phyloP scores from a whole-genome alignment of 1,139 yeast genomes.

The Hyphopichia buzzinii region DNA sequence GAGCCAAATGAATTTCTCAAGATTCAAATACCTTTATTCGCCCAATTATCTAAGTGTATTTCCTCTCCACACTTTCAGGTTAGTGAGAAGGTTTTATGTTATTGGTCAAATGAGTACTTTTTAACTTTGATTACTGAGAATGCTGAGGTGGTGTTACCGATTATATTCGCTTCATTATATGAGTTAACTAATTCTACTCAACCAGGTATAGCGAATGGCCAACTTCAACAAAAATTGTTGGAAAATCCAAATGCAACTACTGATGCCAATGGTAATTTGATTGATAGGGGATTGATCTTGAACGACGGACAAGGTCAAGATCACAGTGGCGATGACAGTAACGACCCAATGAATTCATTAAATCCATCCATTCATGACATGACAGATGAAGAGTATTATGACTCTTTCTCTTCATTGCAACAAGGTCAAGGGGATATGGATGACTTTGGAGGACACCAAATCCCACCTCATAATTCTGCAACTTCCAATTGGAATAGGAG shows the following conservation, averaged over 20 bases:
- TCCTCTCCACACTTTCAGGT: constrained; percentile 97
- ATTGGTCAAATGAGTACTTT: constrained; percentile 94
- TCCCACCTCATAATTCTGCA: constrained; percentile 47
- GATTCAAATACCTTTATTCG: constrained; percentile 90
- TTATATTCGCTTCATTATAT: constrained; percentile 84
- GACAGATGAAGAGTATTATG: constrained; percentile 47
- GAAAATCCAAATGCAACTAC: constrained; percentile 42
- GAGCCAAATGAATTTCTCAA: constrained; percentile 91
- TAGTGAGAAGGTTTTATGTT: constrained; percentile 89
- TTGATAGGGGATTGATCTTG: constrained; percentile 39
- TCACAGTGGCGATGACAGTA: constrained; percentile 9
- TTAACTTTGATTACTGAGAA: constrained; percentile 85
- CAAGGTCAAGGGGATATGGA: constrained; percentile 18
- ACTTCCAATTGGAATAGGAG: constrained; percentile 82
- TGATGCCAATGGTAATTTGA: constrained; percentile 48
- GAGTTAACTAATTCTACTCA: constrained; percentile 65
- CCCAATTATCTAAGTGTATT: constrained; percentile 91
- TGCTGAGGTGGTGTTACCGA: constrained; percentile 90
- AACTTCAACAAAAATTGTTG: constrained; percentile 41
- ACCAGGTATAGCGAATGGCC: constrained; percentile 49
- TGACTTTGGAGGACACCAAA: constrained; percentile 26
- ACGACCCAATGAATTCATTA: constrained; percentile 6
- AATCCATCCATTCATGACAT: constrained; percentile 23
- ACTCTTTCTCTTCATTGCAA: constrained; percentile 40
- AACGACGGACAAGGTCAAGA: constrained; percentile 18